Percentiles rank a stretch among this genome's conserved stretches.
Evolutionary conservation across 75 land plant genomes (phyloP).

Genomic region (Ceratopteris richardii): DNA sequence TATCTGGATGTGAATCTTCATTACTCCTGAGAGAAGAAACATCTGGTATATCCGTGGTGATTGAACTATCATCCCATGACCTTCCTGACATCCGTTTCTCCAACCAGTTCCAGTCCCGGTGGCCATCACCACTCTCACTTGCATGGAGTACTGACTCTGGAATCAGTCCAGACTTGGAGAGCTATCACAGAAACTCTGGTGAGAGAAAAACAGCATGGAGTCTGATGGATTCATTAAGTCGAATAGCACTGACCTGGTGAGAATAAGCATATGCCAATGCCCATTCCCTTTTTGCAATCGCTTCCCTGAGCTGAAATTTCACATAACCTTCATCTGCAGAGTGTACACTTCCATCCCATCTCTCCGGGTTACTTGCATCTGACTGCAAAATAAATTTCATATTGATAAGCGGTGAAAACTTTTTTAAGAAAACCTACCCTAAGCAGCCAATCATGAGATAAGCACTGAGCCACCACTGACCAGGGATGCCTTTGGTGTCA

Average conservation of each 20-base stretch:
- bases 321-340: conserved; percentile 31
- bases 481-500: neutral
- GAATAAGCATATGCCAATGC: conserved; percentile 58
- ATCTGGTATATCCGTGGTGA: conserved; percentile 1
- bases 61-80: conserved; percentile 3
- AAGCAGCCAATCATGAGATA: too few species aligned
- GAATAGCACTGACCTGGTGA: conserved; percentile 68
- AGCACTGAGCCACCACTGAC: neutral
- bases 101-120: conserved; percentile 17
- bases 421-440: too few species aligned
- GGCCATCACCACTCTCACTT: conserved; percentile 16
- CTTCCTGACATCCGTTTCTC: conserved; percentile 15
- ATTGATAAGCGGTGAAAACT: neutral
- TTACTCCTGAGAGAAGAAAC: too few species aligned
- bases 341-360: conserved; percentile 27
- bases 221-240: too few species aligned
- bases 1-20: too few species aligned
- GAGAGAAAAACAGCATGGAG: neutral
- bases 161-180: neutral
- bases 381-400: neutral
- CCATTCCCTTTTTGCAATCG: conserved; percentile 37
- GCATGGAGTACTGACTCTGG: neutral
- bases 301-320: conserved; percentile 24
- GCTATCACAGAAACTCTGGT: neutral
- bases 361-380: conserved; percentile 3